Conservation (phyloP, 495 filamentous ascomycete genomes). For the Hamigera avellanea region DNA sequence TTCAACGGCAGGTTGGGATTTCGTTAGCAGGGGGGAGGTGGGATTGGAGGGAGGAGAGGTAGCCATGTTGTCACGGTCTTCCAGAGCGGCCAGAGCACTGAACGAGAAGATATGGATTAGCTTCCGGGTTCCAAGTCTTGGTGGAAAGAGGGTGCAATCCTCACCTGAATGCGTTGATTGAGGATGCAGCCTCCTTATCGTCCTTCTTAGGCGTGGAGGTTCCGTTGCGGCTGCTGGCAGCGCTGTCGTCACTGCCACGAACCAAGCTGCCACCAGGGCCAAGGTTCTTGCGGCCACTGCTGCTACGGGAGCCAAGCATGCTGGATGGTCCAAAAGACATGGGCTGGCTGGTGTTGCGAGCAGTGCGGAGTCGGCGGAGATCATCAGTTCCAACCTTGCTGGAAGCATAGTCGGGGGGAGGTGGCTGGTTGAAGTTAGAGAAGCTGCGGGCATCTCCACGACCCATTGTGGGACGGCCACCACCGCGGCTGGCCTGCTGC, state of each 20-base stretch:
- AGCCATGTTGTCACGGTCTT: slow-evolving; percentile 43
- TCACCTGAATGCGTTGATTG: slow-evolving; percentile 85
- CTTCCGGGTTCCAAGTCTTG: not conserved
- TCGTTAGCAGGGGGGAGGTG: slow-evolving; percentile 44
- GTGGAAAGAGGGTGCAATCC: slow-evolving; percentile 2
- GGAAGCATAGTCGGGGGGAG: slow-evolving; percentile 55
- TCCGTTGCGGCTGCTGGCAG: slow-evolving; percentile 72
- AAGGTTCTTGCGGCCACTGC: slow-evolving; percentile 66
- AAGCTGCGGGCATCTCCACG: slow-evolving; percentile 81
- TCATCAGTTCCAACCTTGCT: slow-evolving; percentile 86
- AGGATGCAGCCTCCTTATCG: slow-evolving; percentile 52
- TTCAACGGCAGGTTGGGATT: slow-evolving; percentile 38
- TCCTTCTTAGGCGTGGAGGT: slow-evolving; percentile 65
- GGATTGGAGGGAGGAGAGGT: slow-evolving; percentile 48
- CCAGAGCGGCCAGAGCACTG: slow-evolving; percentile 48
- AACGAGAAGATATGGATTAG: not conserved
- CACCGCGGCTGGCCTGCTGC: slow-evolving; percentile 37
- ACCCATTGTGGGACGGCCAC: slow-evolving; percentile 56
- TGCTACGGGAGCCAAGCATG: slow-evolving; percentile 69
- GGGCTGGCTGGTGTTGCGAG: slow-evolving; percentile 48
- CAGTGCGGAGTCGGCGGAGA: slow-evolving; percentile 63
- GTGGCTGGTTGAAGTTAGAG: slow-evolving; percentile 49
- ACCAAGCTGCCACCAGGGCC: slow-evolving; percentile 59
- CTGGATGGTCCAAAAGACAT: slow-evolving; percentile 62
- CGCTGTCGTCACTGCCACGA: slow-evolving; percentile 66